Conservation (phyloP, 169 alveolate species). For the Plasmodium knowlesi region DNA sequence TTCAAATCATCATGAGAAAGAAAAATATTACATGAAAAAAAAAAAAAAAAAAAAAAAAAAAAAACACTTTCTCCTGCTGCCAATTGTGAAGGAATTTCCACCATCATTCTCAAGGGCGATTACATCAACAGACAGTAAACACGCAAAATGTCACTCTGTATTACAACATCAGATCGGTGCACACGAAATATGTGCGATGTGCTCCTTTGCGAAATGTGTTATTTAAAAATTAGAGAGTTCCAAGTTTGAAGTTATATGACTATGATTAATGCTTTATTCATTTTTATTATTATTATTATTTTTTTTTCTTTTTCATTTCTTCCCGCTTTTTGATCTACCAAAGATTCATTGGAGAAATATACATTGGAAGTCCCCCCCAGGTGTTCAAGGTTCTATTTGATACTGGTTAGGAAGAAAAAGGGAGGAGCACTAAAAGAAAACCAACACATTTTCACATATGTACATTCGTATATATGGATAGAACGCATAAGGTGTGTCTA, state of each 20-base stretch:
- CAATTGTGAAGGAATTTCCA: conserved; percentile 47
- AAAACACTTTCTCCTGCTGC: conserved; percentile 9
- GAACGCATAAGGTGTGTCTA: neutral
- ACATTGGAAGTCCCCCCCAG: conserved; percentile 86
- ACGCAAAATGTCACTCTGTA: neutral
- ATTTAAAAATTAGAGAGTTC: neutral
- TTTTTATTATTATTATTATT: neutral
- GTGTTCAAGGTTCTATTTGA: conserved; percentile 85
- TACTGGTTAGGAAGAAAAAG: conserved; percentile 47
- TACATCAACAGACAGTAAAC: conserved; percentile 73
- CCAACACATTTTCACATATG: neutral
- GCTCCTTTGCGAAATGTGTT: neutral
- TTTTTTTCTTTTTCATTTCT: conserved; percentile 1
- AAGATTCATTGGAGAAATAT: conserved; percentile 74
- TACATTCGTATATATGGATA: neutral
- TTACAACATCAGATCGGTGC: neutral
- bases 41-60: neutral
- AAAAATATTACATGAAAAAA: neutral
- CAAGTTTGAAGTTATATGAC: neutral
- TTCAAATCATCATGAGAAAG: neutral
- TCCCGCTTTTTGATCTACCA: conserved; percentile 13
- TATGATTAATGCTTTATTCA: neutral
- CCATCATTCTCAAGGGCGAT: conserved; percentile 70
- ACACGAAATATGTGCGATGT: neutral
- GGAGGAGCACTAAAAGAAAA: neutral